A percentile compares a stretch with the other conserved stretches of the same genome.
phyloP scores from a whole-genome alignment of 768 basidiomycete genomes.

The Mycena alexandri region DNA sequence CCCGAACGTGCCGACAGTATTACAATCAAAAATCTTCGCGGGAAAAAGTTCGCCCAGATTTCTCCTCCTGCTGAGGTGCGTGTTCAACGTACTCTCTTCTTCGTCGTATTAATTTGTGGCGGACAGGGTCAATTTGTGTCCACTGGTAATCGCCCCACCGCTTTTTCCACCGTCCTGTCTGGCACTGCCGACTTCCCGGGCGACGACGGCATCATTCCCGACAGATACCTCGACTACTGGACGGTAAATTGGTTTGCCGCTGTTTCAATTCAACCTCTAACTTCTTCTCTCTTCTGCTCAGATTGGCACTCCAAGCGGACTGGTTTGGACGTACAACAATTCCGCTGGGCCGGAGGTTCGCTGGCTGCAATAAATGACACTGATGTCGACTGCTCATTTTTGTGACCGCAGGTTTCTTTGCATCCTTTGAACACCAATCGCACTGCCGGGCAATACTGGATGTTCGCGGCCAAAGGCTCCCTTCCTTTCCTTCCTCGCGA shows the following conservation, averaged over 20 bases:
- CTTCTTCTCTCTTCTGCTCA: not conserved
- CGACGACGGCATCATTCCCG: slow-evolving; percentile 27
- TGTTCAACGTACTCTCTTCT: not conserved
- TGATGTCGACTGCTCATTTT: not conserved
- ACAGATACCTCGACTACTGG: slow-evolving; percentile 32
- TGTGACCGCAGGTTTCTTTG: slow-evolving; percentile 22
- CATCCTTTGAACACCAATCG: slow-evolving; percentile 21
- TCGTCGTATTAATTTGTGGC: not conserved
- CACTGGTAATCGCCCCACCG: slow-evolving; percentile 18
- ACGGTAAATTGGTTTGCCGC: slow-evolving; percentile 12
- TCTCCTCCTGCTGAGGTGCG: slow-evolving; percentile 31
- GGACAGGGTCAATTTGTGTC: slow-evolving; percentile 30
- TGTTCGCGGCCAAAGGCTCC: slow-evolving; percentile 30
- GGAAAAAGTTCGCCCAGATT: slow-evolving; percentile 26
- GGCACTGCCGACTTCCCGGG: slow-evolving; percentile 34
- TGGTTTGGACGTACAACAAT: slow-evolving; percentile 32
- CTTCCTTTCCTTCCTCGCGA: slow-evolving; percentile 29
- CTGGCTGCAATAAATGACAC: not conserved
- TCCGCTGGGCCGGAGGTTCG: slow-evolving; percentile 27
- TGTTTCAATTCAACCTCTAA: not conserved
- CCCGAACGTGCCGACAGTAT: slow-evolving; percentile 11
- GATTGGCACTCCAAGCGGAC: slow-evolving; percentile 26
- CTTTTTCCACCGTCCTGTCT: slow-evolving; percentile 30
- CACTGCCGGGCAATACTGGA: slow-evolving; percentile 33
- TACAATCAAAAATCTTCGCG: slow-evolving; percentile 34